Conservation (phyloP, 345 rosid species). For the Eutrema japonicum region DNA sequence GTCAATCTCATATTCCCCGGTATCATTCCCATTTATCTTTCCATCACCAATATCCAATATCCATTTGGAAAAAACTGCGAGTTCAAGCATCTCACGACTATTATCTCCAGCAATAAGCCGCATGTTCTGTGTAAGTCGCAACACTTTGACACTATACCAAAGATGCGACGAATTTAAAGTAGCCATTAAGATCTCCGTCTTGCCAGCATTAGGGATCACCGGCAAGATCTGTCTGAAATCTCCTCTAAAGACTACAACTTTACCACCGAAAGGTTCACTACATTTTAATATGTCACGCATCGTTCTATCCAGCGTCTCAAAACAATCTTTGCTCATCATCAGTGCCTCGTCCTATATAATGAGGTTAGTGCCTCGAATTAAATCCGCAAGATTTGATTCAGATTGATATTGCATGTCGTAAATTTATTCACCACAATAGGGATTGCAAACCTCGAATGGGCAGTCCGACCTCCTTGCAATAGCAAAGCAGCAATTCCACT, state of each 20-base stretch:
- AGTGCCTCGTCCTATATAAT: not conserved
- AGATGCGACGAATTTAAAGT: too few species aligned
- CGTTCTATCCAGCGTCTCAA: not conserved
- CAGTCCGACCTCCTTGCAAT: not conserved
- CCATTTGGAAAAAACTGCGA: not conserved
- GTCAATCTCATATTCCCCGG: not conserved
- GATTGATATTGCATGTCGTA: too few species aligned
- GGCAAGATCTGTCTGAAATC: too few species aligned
- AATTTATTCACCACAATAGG: too few species aligned
- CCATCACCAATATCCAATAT: not conserved
- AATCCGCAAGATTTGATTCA: too few species aligned
- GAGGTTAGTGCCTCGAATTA: too few species aligned
- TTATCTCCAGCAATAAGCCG: too few species aligned
- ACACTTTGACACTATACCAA: too few species aligned
- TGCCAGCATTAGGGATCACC: too few species aligned
- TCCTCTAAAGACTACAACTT: not conserved
- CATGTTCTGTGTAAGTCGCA: too few species aligned
- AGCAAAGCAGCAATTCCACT: not conserved
- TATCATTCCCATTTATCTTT: not conserved
- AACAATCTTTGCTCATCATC: not conserved
- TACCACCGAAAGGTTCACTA: not conserved
- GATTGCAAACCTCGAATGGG: not conserved
- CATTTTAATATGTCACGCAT: not conserved
- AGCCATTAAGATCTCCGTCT: too few species aligned
- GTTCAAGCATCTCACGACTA: too few species aligned